Base-by-base conservation (phyloP, 2,329 filamentous ascomycete species). In the Metarhizium album region DNA sequence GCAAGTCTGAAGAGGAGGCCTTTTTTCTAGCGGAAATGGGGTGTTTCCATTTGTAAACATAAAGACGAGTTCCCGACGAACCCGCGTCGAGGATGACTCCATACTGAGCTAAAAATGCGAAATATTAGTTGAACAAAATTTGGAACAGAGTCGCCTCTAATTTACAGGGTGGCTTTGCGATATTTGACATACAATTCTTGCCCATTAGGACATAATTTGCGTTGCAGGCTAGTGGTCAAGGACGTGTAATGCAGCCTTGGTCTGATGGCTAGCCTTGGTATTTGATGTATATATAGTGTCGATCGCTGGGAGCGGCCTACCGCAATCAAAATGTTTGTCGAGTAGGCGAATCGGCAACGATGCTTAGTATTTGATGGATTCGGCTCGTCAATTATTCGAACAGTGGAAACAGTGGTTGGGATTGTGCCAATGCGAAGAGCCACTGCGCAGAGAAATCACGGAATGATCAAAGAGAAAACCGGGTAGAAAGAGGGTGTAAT, bases 61-160 rank as follows among this genome's bases (percentile, higher is more conserved):
- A 89, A 56, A 95, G 78, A 65, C 93, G 86, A 62, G 91, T 97
- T 66, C 93, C 91, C 68, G 93, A 97, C 68, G 93, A 97, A 60
- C 93, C 93, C 66, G 93, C 93, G 78, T 98, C 93, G 63, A 98
- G 80, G 65, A 98, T 90, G 61, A 97, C 87, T 65, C 90, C 93
- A 76, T 94, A 96, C 72, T 80, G 78, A 63, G 75, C 78, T 82
- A 54, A 37, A 23, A 22, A 24, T 24, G 7, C 27, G 18, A 45
- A 13, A 35, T 16, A 37, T 43, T 18, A 43, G 48, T 40, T 46
- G 50, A 40, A n/a, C 29, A 3, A 20, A 8, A 23, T 9, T 40
- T 35, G 45, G 29, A 20, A 47, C 16, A 46, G 31, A 40, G 9
- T 22, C 16, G 22, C 13, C 3, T 22, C 2, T 13, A 37, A 22